Percentiles rank a stretch among this genome's conserved stretches.
Conservation (phyloP, 106 monocot species). For the Iris macrosiphon region DNA sequence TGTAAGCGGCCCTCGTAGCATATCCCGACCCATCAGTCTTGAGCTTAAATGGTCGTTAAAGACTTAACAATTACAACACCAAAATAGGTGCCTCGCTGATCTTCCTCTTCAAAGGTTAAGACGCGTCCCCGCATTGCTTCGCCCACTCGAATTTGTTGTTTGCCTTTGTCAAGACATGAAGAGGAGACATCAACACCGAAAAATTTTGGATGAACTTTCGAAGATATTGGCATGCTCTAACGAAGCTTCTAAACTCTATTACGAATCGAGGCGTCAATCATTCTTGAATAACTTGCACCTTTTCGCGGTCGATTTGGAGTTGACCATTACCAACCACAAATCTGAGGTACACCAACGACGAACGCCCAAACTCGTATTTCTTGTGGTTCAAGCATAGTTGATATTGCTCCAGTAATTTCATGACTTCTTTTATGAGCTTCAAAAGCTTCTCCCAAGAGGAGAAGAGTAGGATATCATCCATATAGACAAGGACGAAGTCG, state of each 20-base stretch:
- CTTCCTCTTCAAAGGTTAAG: not conserved
- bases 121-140: not conserved
- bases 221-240: not conserved
- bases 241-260: not conserved
- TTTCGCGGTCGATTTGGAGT: not conserved
- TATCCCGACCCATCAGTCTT: constrained; percentile 1
- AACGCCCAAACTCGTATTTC: constrained; percentile 2
- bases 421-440: not conserved
- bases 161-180: not conserved
- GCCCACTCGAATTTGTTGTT: constrained; percentile 5
- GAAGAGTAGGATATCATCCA: not conserved
- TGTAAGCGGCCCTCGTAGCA: constrained; percentile 1
- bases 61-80: constrained; percentile 1
- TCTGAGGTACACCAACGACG: not conserved
- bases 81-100: not conserved
- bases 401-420: not conserved
- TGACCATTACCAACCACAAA: not conserved
- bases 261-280: not conserved
- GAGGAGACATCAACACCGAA: not conserved
- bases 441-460: not conserved
- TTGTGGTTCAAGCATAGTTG: not conserved
- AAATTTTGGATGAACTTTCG: not conserved
- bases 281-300: not conserved
- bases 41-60: constrained; percentile 4
- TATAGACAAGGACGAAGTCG: not conserved